A percentile compares a stretch with the other conserved stretches of the same genome.
These are phyloP conservation scores for Kluyveromyces starmeri DNA, from an alignment of 805 yeast genomes.

Conservation along the genomic window DNA sequence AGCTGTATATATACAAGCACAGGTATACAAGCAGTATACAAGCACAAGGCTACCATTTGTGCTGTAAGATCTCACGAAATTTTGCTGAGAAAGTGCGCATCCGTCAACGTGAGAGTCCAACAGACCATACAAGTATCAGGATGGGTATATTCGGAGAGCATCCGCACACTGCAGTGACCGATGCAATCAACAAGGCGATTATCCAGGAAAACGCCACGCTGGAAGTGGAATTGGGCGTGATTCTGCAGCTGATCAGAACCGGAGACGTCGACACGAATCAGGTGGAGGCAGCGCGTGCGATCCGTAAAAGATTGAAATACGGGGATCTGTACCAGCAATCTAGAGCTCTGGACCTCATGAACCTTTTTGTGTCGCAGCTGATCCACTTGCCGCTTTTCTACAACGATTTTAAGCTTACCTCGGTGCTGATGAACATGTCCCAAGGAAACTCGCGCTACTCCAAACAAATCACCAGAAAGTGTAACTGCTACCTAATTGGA, in stretches of 20 bases:
- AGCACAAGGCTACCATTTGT: too few species aligned
- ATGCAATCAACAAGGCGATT: conserved; percentile 46
- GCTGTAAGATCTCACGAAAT: too few species aligned
- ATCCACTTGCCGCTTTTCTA: conserved; percentile 39
- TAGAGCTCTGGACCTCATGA: conserved; percentile 56
- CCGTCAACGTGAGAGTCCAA: too few species aligned
- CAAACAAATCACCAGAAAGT: conserved; percentile 35
- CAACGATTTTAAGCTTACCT: conserved; percentile 59
- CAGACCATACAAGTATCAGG: not conserved
- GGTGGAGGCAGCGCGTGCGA: conserved; percentile 81
- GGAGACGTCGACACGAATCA: conserved; percentile 32
- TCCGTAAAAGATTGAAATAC: conserved; percentile 81
- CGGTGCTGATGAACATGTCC: conserved; percentile 40
- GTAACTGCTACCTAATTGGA: conserved; percentile 41
- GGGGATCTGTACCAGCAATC: conserved; percentile 60
- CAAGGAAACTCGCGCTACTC: conserved; percentile 23
- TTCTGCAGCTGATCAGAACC: conserved; percentile 32
- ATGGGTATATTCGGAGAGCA: conserved; percentile 54
- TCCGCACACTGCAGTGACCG: conserved; percentile 63
- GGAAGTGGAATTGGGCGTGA: conserved; percentile 29
- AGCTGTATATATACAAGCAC: too few species aligned
- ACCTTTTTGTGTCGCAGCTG: conserved; percentile 39
- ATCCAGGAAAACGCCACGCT: conserved; percentile 23
- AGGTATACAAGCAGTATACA: too few species aligned
- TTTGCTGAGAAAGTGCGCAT: too few species aligned